phyloP scores from a whole-genome alignment of 2,329 filamentous ascomycete genomes.

The Ceratocystis harringtonii region DNA sequence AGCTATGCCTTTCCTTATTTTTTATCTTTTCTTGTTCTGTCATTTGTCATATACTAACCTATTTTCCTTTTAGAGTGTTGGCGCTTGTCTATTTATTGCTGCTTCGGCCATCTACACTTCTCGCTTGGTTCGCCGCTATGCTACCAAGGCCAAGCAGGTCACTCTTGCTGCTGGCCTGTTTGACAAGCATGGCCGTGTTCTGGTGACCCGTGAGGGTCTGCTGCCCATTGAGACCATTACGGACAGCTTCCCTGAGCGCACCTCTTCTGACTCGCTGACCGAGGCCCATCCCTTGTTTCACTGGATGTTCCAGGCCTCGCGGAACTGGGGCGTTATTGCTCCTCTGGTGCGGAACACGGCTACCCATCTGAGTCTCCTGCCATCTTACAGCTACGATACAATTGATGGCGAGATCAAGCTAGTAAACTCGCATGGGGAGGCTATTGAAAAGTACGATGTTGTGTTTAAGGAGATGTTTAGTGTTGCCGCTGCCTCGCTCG shows the following conservation, averaged over 20 bases:
- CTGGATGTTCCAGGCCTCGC: constrained; percentile 72
- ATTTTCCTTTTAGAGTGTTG: constrained; percentile 34
- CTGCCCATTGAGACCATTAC: constrained; percentile 65
- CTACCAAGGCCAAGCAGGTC: constrained; percentile 46
- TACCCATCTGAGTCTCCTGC: constrained; percentile 45
- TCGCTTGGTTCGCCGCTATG: constrained; percentile 37
- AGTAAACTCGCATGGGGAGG: constrained; percentile 38
- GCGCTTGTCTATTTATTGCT: constrained; percentile 45
- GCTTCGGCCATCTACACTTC: constrained; percentile 39
- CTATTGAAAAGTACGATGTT: constrained; percentile 54
- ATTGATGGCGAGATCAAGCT: constrained; percentile 28
- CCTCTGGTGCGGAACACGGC: constrained; percentile 59
- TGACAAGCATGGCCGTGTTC: constrained; percentile 47
- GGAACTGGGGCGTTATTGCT: constrained; percentile 57
- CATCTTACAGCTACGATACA: constrained; percentile 26
- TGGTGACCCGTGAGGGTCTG: constrained; percentile 55
- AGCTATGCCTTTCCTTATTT: neutral
- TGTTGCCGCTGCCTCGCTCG: constrained; percentile 59
- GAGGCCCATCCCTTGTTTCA: constrained; percentile 66
- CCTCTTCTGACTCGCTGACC: constrained; percentile 56
- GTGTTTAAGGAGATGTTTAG: constrained; percentile 76
- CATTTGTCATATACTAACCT: neutral
- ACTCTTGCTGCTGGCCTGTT: constrained; percentile 49
- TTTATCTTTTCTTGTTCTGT: no score
- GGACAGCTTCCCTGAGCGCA: constrained; percentile 51